These are phyloP conservation scores for Aspergillus aculeatus DNA, from an alignment of 2,329 filamentous ascomycete genomes.

Conservation along the genomic window DNA sequence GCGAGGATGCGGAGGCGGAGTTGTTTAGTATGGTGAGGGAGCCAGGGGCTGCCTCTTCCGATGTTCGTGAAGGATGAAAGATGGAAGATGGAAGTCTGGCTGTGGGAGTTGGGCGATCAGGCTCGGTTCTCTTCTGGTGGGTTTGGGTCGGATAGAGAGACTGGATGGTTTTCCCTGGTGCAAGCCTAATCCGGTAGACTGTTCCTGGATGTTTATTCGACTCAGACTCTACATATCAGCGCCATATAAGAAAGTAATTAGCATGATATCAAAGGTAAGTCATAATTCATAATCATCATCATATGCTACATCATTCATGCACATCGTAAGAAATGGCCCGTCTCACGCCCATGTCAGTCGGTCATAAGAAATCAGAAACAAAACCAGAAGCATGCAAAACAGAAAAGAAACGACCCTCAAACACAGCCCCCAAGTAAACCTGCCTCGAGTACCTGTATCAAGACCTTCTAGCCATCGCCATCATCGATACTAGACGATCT, in stretches of 20 bases:
- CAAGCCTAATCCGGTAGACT: too few relatives aligned
- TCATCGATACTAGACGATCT: slow-evolving; percentile 27
- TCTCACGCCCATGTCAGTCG: neutral
- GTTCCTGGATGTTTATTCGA: too few relatives aligned
- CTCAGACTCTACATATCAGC: too few relatives aligned
- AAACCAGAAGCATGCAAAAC: neutral
- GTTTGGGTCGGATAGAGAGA: too few relatives aligned
- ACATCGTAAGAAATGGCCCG: neutral
- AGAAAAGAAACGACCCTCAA: neutral
- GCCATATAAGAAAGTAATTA: too few relatives aligned
- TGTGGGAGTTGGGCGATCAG: too few relatives aligned
- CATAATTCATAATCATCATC: neutral
- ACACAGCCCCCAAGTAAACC: neutral
- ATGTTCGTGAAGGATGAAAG: too few relatives aligned
- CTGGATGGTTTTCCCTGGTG: too few relatives aligned
- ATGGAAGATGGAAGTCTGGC: too few relatives aligned
- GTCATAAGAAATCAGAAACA: neutral
- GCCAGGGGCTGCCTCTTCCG: neutral
- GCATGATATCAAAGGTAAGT: neutral
- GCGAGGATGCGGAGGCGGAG: neutral
- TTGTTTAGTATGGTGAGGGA: neutral
- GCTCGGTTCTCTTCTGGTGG: too few relatives aligned
- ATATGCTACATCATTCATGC: neutral
- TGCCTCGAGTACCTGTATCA: neutral
- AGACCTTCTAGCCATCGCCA: neutral